phyloP scores from a whole-genome alignment of 148 eudicot species.

The Tetragonia tetragonoides region DNA sequence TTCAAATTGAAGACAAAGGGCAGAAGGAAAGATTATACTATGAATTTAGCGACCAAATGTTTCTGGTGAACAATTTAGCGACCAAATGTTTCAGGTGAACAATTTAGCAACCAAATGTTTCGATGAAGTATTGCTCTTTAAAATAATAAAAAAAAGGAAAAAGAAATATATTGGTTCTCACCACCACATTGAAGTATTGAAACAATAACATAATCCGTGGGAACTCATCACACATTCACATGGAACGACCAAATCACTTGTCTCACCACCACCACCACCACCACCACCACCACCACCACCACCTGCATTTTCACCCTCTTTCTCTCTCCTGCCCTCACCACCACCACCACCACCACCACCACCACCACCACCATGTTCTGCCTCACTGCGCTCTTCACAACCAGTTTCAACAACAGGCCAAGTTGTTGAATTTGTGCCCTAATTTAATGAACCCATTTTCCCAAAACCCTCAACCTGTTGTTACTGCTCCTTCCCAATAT shows the following conservation, averaged over 20 bases:
- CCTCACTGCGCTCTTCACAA: conserved; percentile 29
- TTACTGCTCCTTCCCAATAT: conserved; percentile 10
- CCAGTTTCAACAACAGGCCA: conserved; percentile 2
- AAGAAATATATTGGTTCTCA: too few relatives aligned
- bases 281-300: conserved; percentile 24
- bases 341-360: conserved; percentile 19
- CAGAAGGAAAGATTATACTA: too few relatives aligned
- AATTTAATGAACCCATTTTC: conserved; percentile 18
- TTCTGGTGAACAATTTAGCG: too few relatives aligned
- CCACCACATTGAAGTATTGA: too few relatives aligned
- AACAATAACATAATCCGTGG: too few relatives aligned
- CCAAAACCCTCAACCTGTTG: conserved; percentile 23
- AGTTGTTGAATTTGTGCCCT: conserved; percentile 23
- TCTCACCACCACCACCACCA: conserved; percentile 16
- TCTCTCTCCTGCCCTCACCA: background rate
- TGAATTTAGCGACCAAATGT: too few relatives aligned
- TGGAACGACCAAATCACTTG: background rate
- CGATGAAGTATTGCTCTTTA: too few relatives aligned
- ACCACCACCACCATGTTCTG: conserved; percentile 26
- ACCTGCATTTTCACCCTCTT: conserved; percentile 21
- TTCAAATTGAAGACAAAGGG: too few relatives aligned
- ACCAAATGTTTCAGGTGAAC: too few relatives aligned
- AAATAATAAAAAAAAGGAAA: too few relatives aligned
- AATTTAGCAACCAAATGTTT: too few relatives aligned
- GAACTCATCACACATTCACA: background rate